A percentile compares a stretch with the other conserved stretches of the same genome.
Evolutionary conservation across 345 rosid species (phyloP).

Genomic region (Gossypium rotundifolium): DNA sequence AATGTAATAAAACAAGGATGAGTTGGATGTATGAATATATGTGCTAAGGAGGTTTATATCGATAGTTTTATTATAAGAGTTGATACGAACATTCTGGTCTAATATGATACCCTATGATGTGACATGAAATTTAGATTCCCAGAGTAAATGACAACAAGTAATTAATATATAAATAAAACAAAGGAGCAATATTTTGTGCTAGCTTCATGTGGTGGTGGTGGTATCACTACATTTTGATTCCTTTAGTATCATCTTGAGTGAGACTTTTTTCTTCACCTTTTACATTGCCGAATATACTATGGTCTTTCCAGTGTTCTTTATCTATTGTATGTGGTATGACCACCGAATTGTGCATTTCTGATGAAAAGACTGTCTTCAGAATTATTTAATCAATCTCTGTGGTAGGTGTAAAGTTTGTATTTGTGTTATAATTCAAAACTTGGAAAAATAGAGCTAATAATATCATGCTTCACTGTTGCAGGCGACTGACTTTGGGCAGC

Average conservation of each 20-base stretch:
- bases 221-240: not conserved
- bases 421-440: not conserved
- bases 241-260: not conserved
- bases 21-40: not conserved
- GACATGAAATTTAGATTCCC: not conserved
- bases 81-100: not conserved
- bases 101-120: not conserved
- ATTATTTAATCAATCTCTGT: not conserved
- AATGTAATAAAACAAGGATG: not conserved
- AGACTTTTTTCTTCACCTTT: not conserved
- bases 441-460: not conserved
- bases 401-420: not conserved
- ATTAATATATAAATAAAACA: not conserved
- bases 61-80: not conserved
- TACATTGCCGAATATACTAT: not conserved
- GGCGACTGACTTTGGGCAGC: conserved; percentile 18
- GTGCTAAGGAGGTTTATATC: not conserved
- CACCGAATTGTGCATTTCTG: not conserved
- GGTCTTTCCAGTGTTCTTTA: not conserved
- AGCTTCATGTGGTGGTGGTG: not conserved
- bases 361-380: not conserved
- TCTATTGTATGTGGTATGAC: not conserved
- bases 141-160: not conserved
- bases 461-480: conserved; percentile 9
- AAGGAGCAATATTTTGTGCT: not conserved